Base-by-base conservation (phyloP, 805 yeast species). In the Naumovozyma castellii region DNA sequence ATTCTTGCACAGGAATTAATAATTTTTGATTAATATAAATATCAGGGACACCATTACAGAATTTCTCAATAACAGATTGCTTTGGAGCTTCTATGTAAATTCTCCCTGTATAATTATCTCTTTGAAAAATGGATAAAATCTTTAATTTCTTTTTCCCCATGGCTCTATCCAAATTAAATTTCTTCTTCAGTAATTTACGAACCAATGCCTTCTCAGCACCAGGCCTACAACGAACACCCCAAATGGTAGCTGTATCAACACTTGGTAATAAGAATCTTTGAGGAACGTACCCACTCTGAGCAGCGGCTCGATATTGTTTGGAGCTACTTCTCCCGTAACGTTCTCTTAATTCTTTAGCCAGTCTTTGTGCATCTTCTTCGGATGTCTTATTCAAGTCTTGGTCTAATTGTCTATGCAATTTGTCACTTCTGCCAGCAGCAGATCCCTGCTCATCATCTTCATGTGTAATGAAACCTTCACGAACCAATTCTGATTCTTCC, bases 201-300 rank as follows among this genome's bases (percentile, higher is more conserved):
- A 92, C 95, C 47, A 88, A 68, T 39, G 86, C 95, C 61, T 85
- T 90, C 63, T 92, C 98, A 50, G 82, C 78, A 37, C 97, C 97
- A 27, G 84, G 86, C 54, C 94, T 76, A 66, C 94, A 86, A 62
- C 96, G 77, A 35, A 92, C 77, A 56, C 95, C 97, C 84, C 95
- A 92, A 52, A 92, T 85, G 40, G 86, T 79, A 6, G 98, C 97
- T 58, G 92, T 97, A 53, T 88, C 86, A 43, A 92, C 95, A 25
- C 97, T 86, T 10, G 98, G 98, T 62, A 92, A 72, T 51, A 92
- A 71, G 52, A 92, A 75, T 56, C 95, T 80, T 61, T 92, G 98
- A 4, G 97, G 92, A 10, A 90, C 95, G 35, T 81, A 75, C 27
- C 87, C 85, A 40, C 86, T 82, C 33, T 75, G 73, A 30, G 76